Base-by-base conservation (phyloP, 805 yeast genomes). In the Candida cerambycidarum region DNA sequence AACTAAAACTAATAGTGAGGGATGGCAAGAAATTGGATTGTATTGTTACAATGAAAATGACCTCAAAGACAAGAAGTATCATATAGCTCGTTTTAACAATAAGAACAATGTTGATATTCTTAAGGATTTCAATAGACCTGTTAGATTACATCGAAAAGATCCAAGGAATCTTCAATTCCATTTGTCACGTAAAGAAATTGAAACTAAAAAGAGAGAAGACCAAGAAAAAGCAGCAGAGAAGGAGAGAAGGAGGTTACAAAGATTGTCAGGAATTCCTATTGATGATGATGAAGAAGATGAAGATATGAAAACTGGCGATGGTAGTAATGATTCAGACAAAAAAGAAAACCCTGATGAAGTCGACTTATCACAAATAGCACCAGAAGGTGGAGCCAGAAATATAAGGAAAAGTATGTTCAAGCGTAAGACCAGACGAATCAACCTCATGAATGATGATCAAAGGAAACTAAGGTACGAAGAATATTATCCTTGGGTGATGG, bases 401-500 rank as follows among this genome's bases (percentile, higher is more conserved):
- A 73, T 75, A 33, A 77, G 79, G 45, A 77, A 75, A 47, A 76
- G 75, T 45, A 60, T 78, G 45, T 67, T 82, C 57, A 85, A 83
- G 59, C 78, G 86, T 51, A 89, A 89, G 60, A 89, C 97, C 1
- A 78, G 90, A 55, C 96, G 90, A 62, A 79, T 89, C 14, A 82
- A 78, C 52, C 78, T 83, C 19, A 80, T 88, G 59, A 89, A 89
- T 56, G 98, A 90, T 54, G 79, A 79, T 7, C 90, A 88, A 47
- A 77, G 92, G 48, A 84, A 81, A 57, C 70, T 93, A 48, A 75
- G 98, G 58, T 93, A 92, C 59, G 99, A 93, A 66, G 99, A 93
- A 65, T 88, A 84, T 61, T 92, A 87, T 56, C 99, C 99, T 0
- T 93, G 99, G 99, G 96, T 93, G 13, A 70, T 93, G 74, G 99